Evolutionary conservation across 2,329 filamentous ascomycete genomes (phyloP), one percentile per base, ranked within the genome.

Genomic region (Didymellaceae sp.): DNA sequence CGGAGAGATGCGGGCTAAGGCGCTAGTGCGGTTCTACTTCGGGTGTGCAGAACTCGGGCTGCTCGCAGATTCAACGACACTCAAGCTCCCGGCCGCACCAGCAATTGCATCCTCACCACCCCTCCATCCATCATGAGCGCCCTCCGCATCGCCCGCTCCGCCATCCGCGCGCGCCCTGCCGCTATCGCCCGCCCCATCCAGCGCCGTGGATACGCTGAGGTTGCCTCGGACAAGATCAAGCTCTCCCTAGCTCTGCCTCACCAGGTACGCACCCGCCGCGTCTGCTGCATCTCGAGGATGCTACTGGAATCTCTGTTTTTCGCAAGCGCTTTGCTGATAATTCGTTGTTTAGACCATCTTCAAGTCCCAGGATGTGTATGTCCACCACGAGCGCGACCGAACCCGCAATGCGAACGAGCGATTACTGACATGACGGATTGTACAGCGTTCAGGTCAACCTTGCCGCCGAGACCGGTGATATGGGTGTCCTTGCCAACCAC

Each of bases 401-500:
- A 47, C 42, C 53, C 55, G 54, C 56, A 54, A 40, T 45, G 41
- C 54, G 53, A 58, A 47, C 51, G 50, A 59, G 53, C 58, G 32
- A 58, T 59, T 66, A 65, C 71, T 74, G 61, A 71, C 60, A 54
- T 55, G 52, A 52, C 30, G 33, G 37, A 38, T 53, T 38, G 37
- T 63, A 72, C 73, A 91, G 89, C 79, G 87, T 97, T 73, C 94
- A 99, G 83, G 94, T 99, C 83, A 99, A 99, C 86, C 88, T 99
- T 73, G 89, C 94, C 76, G 94, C 94, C 73, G 94, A 96, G 78
- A 95, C 92, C 58, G 94, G 94, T 76, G 94, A 97, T 71, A 99
- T 99, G 94, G 94, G 94, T 89, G 88, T 99, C 70, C 89, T 99
- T 74, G 94, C 94, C 76, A 95, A 94, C 84, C 94, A 99, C 86